Base-by-base conservation (phyloP, 805 yeast species). In the Cyberlindnera xishuangbannaensis region DNA sequence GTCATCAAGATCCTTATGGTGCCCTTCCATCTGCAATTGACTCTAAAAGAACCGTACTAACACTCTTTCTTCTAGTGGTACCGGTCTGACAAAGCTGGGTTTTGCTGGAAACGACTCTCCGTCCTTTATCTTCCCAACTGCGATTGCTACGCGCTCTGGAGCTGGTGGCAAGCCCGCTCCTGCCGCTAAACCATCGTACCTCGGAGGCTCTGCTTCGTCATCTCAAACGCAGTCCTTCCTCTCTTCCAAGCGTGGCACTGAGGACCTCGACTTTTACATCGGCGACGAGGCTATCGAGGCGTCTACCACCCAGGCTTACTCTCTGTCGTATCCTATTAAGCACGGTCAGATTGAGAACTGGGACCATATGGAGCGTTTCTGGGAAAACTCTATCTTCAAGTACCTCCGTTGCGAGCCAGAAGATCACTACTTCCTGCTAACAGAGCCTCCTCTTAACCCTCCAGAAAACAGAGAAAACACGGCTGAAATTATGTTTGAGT, bases 331-430 rank as follows among this genome's bases (percentile, higher is more conserved):
- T 54, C 98, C 98, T 14, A 87, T 92, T 41, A 82, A 87, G 60
- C 98, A 92, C 56, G 98, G 98, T 17, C 98, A 92, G 67, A 83
- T 92, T 43, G 98, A 92, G 61, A 86, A 92, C 60, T 92, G 98
- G 98, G 98, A 92, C 64, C 97, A 92, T 56, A 92, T 92, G 98
- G 98, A 92, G 62, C 73, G 98, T 57, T 90, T 87, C 61, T 92
- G 98, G 98, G 97, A 92, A 56, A 83, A 84, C 53, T 85, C 95
- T 29, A 88, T 92, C 53, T 92, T 92, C 69, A 90, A 92, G 64
- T 92, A 92, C 58, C 72, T 92, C 49, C 78, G 96, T 59, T 86
- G 97, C 58, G 98, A 92, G 63, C 99, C 99, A 12, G 99, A 92
- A 60, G 99, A 92, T 62, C 99, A 92, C 56, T 87, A 85, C 56